Conservation (phyloP, 331 rosid genomes). For the Prunus yedoensis region DNA sequence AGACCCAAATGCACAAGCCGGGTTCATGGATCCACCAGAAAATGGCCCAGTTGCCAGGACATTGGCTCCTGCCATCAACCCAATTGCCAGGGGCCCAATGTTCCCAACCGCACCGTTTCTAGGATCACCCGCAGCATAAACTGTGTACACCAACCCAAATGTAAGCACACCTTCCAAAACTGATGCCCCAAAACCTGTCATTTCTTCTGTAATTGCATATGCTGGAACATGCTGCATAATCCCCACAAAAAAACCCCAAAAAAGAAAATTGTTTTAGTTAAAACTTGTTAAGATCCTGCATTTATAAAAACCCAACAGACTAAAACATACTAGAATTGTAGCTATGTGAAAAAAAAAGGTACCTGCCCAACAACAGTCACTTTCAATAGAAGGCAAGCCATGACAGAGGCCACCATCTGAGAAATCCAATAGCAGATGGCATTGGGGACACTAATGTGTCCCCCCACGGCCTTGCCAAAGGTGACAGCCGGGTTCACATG, state of each 20-base stretch:
- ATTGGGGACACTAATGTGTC: slow-evolving; percentile 68
- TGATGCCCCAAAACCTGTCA: slow-evolving; percentile 95
- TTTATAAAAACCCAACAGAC: too few species aligned
- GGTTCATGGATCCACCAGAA: slow-evolving; percentile 87
- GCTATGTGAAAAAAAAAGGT: background rate
- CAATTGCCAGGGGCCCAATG: slow-evolving; percentile 57
- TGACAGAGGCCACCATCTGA: slow-evolving; percentile 72
- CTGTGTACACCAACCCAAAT: slow-evolving; percentile 67
- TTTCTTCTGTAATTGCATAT: slow-evolving; percentile 62
- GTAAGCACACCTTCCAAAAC: slow-evolving; percentile 73
- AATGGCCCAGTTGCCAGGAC: slow-evolving; percentile 76
- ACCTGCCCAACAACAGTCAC: slow-evolving; percentile 74
- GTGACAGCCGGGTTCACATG: slow-evolving; percentile 94
- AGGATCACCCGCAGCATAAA: slow-evolving; percentile 61
- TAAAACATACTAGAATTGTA: too few species aligned
- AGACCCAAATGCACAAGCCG: slow-evolving; percentile 84
- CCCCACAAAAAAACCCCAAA: background rate
- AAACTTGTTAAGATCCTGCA: too few species aligned
- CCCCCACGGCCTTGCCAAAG: slow-evolving; percentile 73
- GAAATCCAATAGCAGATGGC: slow-evolving; percentile 81
- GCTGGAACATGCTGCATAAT: slow-evolving; percentile 61
- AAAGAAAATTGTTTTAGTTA: too few species aligned
- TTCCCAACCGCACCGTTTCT: slow-evolving; percentile 52
- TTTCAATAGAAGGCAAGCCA: slow-evolving; percentile 74
- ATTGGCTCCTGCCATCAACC: slow-evolving; percentile 64